phyloP scores from a whole-genome alignment of 1,284 basidiomycete species.

The Retiboletus flavoniger region DNA sequence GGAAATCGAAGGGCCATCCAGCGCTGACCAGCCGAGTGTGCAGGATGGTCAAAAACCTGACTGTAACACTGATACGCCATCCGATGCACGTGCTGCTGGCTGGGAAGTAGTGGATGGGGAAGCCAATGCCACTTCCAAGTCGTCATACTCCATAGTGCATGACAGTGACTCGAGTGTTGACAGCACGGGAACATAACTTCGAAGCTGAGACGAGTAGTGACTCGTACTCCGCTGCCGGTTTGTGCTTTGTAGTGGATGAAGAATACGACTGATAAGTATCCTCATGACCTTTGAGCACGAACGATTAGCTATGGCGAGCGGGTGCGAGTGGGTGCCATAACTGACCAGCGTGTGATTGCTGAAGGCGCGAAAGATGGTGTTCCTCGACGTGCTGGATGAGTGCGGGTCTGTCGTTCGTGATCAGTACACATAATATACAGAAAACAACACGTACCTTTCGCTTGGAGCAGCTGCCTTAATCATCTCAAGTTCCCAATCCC shows the following conservation, averaged over 20 bases:
- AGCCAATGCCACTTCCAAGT: conserved; percentile 45
- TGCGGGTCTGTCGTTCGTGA: conserved; percentile 33
- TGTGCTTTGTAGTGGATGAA: conserved; percentile 78
- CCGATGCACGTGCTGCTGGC: conserved; percentile 41
- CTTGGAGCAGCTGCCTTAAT: conserved; percentile 46
- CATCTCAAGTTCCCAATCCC: conserved; percentile 73
- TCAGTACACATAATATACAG: conserved; percentile 1
- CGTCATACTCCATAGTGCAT: conserved; percentile 43
- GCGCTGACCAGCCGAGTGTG: conserved; percentile 27
- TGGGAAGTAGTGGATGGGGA: conserved; percentile 44
- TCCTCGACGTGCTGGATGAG: conserved; percentile 48
- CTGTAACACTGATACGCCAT: conserved; percentile 14
- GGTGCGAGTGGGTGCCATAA: conserved; percentile 1
- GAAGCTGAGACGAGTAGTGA: conserved; percentile 71
- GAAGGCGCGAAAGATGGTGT: conserved; percentile 56
- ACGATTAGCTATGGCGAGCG: conserved; percentile 4
- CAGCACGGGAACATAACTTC: conserved; percentile 59
- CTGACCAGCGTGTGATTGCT: conserved; percentile 69
- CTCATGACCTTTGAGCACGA: conserved; percentile 52
- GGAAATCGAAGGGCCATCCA: conserved; percentile 38
- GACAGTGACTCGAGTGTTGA: conserved; percentile 52
- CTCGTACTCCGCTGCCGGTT: conserved; percentile 76
- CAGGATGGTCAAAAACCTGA: conserved; percentile 17
- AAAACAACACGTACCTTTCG: conserved; percentile 45
- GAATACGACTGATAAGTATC: conserved; percentile 84